These are phyloP conservation scores for Nothopassalora personata DNA, from an alignment of 2,329 filamentous ascomycete species.

Conservation along the genomic window DNA sequence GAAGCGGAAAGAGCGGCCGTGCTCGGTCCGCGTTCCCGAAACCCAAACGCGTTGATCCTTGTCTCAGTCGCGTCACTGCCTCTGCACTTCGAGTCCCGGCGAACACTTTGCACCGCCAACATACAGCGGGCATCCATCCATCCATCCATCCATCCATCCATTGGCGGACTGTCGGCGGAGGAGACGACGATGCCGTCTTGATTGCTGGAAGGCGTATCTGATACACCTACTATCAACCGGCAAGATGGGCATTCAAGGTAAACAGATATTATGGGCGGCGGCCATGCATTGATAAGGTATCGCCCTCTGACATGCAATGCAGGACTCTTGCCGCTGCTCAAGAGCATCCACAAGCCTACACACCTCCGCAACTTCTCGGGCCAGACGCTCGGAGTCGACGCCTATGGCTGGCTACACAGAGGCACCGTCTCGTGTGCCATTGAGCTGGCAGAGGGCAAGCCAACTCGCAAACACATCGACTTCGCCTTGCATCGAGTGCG, in stretches of 20 bases:
- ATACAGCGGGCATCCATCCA: background rate
- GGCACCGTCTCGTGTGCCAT: constrained; percentile 85
- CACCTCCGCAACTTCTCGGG: constrained; percentile 82
- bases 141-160: background rate
- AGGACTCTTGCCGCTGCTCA: constrained; percentile 86
- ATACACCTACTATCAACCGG: background rate
- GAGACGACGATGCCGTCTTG: constrained; percentile 1
- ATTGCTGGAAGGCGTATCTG: background rate
- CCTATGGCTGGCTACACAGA: constrained; percentile 96
- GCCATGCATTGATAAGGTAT: background rate
- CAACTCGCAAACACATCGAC: constrained; percentile 82
- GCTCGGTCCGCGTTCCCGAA: background rate
- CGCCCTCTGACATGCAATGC: constrained; percentile 1
- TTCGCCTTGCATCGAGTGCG: constrained; percentile 84
- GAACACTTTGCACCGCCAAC: background rate
- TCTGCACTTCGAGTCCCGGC: background rate
- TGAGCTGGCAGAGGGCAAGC: constrained; percentile 82
- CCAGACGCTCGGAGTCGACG: constrained; percentile 88
- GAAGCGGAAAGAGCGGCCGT: background rate
- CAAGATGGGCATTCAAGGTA: constrained; percentile 37
- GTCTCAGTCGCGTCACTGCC: constrained; percentile 2
- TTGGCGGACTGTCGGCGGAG: background rate
- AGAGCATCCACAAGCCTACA: constrained; percentile 88
- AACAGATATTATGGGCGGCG: background rate
- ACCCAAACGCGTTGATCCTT: constrained; percentile 1